Base-by-base conservation (phyloP, 345 rosid species). In the Combretum micranthum region DNA sequence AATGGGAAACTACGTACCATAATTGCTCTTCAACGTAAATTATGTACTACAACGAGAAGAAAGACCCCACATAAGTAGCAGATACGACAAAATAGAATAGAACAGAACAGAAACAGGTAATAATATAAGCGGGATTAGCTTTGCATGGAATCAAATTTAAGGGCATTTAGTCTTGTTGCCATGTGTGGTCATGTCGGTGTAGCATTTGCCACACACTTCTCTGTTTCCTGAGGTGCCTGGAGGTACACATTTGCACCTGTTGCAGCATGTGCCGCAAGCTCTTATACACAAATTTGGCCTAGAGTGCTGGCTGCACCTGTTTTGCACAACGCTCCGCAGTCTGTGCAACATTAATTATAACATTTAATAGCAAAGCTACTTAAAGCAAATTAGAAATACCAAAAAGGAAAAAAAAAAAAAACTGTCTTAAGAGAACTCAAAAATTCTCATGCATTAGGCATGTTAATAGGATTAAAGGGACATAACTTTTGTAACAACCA, bases 241-340 rank as follows among this genome's bases (percentile, higher is more conserved):
- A 14, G 87, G 87, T 3, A 81, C 87, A 53, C 87, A 81, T 57
- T 69, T 69, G 81, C 87, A 81, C 56, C 87, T 79, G 13, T 42
- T 46, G 52, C 87, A 82, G 55, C 83, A 82, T 1, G 83, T 82
- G 7, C 78, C 74, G 16, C 87, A 82, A 2, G 87, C 83, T 50
- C 87, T 71, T 14, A 44, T 25, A 78, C 87, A 82, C 53, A 78
- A 55, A 20, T 82, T 78, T 47, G 73, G 80, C 76, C 87, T 76
- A 0, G 87, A 78, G 56, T 82, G 83, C 64, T 61, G 32, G 47
- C 81, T 76, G 55, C 82, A 82, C 61, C 87, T 32, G 5, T 62
- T 62, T 71, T 63, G 73, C 87, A 82, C 23, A 76, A 11, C 44
- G 61, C 69, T 39, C 60, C 73, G 52, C 83, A 78, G 42, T 78